Evolutionary conservation across 2,329 filamentous ascomycete genomes (phyloP), one percentile per base, ranked within the genome.

Genomic region (Cadophora luteo-olivacea): DNA sequence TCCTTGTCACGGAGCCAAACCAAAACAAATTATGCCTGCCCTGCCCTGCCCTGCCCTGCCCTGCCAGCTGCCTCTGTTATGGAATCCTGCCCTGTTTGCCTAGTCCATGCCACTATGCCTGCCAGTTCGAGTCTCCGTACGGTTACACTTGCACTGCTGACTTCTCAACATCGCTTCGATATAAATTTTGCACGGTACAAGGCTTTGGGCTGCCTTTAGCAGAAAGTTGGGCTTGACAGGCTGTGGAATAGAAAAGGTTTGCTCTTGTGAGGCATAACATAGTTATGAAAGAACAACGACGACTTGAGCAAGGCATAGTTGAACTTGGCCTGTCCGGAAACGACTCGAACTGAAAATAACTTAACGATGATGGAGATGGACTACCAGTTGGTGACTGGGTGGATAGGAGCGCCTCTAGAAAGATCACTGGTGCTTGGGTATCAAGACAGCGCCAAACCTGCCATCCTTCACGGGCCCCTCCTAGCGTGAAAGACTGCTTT

Each of bases 141-240:
- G 41, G 41, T 36, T 25, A 36, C 57, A 16, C 36, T 60, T 60
- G 60, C 58, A 66, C 48, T 60, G 63, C 49, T 38, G 57, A 58
- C 54, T 65, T 51, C 62, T 66, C 66, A 64, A 58, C 63, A 69
- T 57, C 54, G 49, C 36, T 36, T 49, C 49, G 62, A 65, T 68
- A 62, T 68, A 62, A 65, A n/a, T 49, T 63, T 63, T 65, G 63
- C 65, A 72, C 68, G 69, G 71, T 65, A 71, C 66, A 60, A 68
- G 60, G 68, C 68, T 57, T 72, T 66, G 61, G 66, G 67, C 67
- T 69, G 55, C 58, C 38, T 16, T 61, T 22, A 54, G 55, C 22
- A 51, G 12, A 19, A 54, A 3, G 41, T 22, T 49, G 25, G 32
- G 6, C 29, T 41, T 49, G 64, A 66, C 61, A 61, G 55, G 54